These are phyloP conservation scores for Myotisia sp. DNA, from an alignment of 2,329 filamentous ascomycete species.

Conservation along the genomic window DNA sequence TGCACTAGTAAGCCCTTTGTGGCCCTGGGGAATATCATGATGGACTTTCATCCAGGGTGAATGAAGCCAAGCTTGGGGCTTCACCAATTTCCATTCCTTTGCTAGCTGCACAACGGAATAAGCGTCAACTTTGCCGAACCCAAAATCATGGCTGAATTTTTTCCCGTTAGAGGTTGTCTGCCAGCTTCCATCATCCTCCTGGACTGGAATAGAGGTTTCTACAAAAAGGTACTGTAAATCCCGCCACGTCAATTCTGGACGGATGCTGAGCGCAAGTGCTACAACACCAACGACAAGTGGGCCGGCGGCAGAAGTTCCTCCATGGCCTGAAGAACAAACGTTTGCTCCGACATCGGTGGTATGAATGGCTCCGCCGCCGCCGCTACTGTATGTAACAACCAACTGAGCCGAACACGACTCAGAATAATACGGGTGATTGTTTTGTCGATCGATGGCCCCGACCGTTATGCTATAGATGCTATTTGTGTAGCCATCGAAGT, in stretches of 20 bases:
- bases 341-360: constrained; percentile 87
- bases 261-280: constrained; percentile 69
- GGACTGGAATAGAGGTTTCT: constrained; percentile 67
- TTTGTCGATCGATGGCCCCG: constrained; percentile 75
- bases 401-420: constrained; percentile 91
- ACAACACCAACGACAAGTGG: constrained; percentile 86
- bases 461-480: constrained; percentile 98
- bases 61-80: constrained; percentile 88
- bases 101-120: constrained; percentile 73
- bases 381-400: constrained; percentile 93
- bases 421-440: constrained; percentile 87
- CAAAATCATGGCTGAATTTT: constrained; percentile 86
- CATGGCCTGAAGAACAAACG: constrained; percentile 66
- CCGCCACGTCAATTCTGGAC: constrained; percentile 81
- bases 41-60: constrained; percentile 90
- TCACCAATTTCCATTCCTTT: constrained; percentile 73
- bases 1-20: constrained; percentile 60
- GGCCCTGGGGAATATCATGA: constrained; percentile 69
- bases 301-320: constrained; percentile 88
- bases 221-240: constrained; percentile 87
- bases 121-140: constrained; percentile 88
- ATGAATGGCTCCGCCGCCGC: constrained; percentile 75
- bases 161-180: constrained; percentile 66
- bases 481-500: constrained; percentile 98
- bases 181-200: constrained; percentile 62